phyloP scores from a whole-genome alignment of 1,139 yeast genomes.

The Sugiyamaella xylanicola region DNA sequence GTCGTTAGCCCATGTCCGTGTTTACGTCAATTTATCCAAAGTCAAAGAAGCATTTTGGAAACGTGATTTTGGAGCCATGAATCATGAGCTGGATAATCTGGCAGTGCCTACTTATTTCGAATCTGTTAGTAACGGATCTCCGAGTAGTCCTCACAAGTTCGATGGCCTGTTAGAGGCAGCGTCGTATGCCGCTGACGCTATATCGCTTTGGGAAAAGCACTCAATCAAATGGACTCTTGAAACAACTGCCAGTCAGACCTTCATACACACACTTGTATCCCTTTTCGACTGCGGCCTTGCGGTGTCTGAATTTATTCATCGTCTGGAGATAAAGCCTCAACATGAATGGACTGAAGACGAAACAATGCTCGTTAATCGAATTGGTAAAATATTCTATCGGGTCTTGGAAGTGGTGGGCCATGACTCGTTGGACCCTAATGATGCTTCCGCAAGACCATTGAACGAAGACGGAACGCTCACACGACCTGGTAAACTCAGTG shows the following conservation, averaged over 20 bases:
- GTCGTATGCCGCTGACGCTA: constrained; percentile 44
- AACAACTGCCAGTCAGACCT: constrained; percentile 42
- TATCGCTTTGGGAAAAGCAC: constrained; percentile 46
- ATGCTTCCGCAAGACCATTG: constrained; percentile 14
- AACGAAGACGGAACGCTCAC: constrained; percentile 22
- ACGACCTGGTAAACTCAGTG: constrained; percentile 26
- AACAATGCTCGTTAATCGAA: constrained; percentile 34
- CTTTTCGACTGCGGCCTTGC: constrained; percentile 45
- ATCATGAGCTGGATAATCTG: constrained; percentile 38
- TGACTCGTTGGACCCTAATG: constrained; percentile 24
- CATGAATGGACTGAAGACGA: constrained; percentile 37
- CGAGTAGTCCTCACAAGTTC: constrained; percentile 29
- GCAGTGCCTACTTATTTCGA: constrained; percentile 29
- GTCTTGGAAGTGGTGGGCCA: constrained; percentile 38
- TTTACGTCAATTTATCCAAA: constrained; percentile 39
- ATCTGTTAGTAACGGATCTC: constrained; percentile 19
- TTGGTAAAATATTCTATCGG: constrained; percentile 37
- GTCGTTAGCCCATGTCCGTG: constrained; percentile 44
- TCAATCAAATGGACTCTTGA: constrained; percentile 40
- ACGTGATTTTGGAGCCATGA: constrained; percentile 43
- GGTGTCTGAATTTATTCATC: constrained; percentile 41
- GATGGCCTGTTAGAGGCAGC: constrained; percentile 43
- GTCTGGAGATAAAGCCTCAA: constrained; percentile 34
- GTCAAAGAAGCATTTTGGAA: constrained; percentile 44
- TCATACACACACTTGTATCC: constrained; percentile 43